Evolutionary conservation across 371 early-diverging fungal species (phyloP).

Genomic region (Lichtheimia ramosa): DNA sequence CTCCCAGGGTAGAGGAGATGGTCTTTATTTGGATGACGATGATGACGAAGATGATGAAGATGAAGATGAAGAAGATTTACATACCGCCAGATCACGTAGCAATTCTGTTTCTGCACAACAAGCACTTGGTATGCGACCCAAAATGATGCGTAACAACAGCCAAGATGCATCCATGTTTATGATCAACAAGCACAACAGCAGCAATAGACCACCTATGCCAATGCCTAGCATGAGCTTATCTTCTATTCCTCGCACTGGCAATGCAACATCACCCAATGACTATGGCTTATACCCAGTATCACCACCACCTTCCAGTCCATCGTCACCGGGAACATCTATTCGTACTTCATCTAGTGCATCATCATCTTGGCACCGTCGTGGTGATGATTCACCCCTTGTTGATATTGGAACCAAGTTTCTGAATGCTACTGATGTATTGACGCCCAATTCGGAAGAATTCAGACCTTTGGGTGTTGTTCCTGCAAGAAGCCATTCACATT

Average conservation of each 20-base stretch:
- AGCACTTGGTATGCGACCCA: constrained; percentile 22
- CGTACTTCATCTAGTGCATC: constrained; percentile 9
- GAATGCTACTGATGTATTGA: constrained; percentile 16
- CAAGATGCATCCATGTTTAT: constrained; percentile 14
- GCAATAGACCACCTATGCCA: constrained; percentile 5
- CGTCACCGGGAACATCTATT: constrained; percentile 40
- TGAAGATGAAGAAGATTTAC: constrained; percentile 34
- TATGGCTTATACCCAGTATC: constrained; percentile 53
- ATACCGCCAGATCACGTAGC: constrained; percentile 14
- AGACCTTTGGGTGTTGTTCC: constrained; percentile 14
- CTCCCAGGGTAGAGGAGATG: constrained; percentile 15
- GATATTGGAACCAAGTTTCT: constrained; percentile 46
- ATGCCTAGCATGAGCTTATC: constrained; percentile 36
- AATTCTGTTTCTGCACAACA: constrained; percentile 27
- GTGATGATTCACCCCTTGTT: constrained; percentile 35
- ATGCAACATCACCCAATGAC: constrained; percentile 13
- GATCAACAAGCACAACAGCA: constrained; percentile 18
- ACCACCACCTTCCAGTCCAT: constrained; percentile 62
- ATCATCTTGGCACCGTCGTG: constrained; percentile 26
- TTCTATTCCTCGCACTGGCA: constrained; percentile 32
- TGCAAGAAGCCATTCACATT: constrained; percentile 43
- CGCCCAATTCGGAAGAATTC: constrained; percentile 10
- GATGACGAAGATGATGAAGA: constrained; percentile 41
- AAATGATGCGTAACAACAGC: constrained; percentile 24
- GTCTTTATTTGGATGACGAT: constrained; percentile 30